Conservation (phyloP, 148 eudicot genomes). For the Cornus controversa region DNA sequence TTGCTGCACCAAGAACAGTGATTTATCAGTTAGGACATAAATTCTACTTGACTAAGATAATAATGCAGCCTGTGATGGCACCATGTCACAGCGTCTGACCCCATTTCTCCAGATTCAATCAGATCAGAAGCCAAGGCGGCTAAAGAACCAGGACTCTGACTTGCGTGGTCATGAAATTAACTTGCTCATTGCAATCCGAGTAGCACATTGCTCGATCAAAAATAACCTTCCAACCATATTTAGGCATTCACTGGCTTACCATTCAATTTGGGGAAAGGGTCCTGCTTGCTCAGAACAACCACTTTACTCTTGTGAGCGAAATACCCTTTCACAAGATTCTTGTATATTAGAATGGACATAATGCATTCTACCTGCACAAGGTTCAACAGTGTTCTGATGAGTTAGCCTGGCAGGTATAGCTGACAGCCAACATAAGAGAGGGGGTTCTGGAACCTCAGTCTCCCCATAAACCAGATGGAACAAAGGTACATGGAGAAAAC, state of each 20-base stretch:
- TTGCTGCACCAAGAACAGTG: neutral
- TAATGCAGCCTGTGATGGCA: neutral
- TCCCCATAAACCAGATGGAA: neutral
- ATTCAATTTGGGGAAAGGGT: slow-evolving; percentile 83
- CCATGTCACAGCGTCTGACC: neutral
- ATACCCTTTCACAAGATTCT: slow-evolving; percentile 91
- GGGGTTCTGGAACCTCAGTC: neutral
- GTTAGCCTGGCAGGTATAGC: neutral
- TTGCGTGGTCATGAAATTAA: neutral
- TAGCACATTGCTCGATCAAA: neutral
- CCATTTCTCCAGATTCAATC: neutral
- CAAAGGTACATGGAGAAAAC: neutral
- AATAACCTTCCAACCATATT: neutral
- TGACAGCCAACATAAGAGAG: neutral
- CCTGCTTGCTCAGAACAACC: slow-evolving; percentile 91
- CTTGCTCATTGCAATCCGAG: neutral
- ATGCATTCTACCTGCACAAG: slow-evolving; percentile 87
- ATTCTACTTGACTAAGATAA: neutral
- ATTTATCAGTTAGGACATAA: neutral
- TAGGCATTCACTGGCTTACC: slow-evolving; percentile 79
- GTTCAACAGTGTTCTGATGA: neutral
- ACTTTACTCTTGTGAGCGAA: slow-evolving; percentile 98
- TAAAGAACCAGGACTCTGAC: neutral
- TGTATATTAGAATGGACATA: slow-evolving; percentile 79
- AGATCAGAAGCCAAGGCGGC: neutral